A percentile compares a stretch with the other conserved stretches of the same genome.
Conservation (phyloP, 768 basidiomycete genomes). For the Tephrocybe sp. region DNA sequence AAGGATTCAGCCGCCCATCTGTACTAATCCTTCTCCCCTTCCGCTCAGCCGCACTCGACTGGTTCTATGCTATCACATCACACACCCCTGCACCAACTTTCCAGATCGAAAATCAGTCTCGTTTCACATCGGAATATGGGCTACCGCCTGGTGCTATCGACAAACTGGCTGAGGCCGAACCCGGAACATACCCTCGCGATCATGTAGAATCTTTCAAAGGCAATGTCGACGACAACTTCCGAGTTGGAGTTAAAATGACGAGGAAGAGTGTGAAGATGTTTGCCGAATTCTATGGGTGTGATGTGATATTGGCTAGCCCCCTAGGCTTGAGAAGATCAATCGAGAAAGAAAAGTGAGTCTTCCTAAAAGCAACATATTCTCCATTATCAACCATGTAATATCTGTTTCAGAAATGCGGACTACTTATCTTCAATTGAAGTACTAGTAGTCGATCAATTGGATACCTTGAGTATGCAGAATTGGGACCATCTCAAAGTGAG, state of each 20-base stretch:
- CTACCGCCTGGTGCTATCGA: slow-evolving; percentile 78
- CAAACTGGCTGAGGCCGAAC: slow-evolving; percentile 70
- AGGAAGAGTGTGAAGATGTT: slow-evolving; percentile 91
- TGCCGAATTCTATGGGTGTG: slow-evolving; percentile 85
- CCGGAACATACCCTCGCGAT: slow-evolving; percentile 79
- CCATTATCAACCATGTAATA: neutral
- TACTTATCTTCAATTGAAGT: slow-evolving; percentile 93
- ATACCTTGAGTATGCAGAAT: slow-evolving; percentile 95
- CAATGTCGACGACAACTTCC: slow-evolving; percentile 95
- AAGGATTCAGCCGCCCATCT: slow-evolving; percentile 96
- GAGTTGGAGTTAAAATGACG: slow-evolving; percentile 90
- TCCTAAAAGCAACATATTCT: neutral
- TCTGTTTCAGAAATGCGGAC: slow-evolving; percentile 64
- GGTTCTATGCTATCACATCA: slow-evolving; percentile 75
- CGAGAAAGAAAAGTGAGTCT: slow-evolving; percentile 86
- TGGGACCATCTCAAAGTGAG: slow-evolving; percentile 96
- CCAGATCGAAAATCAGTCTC: slow-evolving; percentile 85
- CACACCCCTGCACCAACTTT: slow-evolving; percentile 70
- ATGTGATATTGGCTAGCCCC: slow-evolving; percentile 92
- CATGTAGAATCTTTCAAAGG: slow-evolving; percentile 94
- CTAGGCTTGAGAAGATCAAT: slow-evolving; percentile 87
- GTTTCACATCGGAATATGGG: slow-evolving; percentile 81
- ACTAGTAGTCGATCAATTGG: slow-evolving; percentile 87
- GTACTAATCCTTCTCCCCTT: slow-evolving; percentile 91
- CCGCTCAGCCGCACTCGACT: slow-evolving; percentile 81